Evolutionary conservation across 345 rosid species (phyloP).

Genomic region (Microcos paniculata): DNA sequence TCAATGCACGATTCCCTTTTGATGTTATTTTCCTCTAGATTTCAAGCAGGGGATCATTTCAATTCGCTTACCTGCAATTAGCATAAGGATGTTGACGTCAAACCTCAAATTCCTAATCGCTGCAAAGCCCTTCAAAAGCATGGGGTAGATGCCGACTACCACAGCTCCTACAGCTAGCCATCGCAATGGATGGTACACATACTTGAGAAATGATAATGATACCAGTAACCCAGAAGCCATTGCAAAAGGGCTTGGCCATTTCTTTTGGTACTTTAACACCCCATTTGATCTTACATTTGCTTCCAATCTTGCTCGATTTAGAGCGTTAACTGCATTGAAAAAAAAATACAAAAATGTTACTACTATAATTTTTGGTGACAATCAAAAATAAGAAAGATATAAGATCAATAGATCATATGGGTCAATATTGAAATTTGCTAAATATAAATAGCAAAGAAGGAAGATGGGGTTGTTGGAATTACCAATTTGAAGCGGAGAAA

Average conservation of each 20-base stretch:
- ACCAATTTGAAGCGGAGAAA: constrained; percentile 82
- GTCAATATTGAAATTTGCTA: too few species aligned
- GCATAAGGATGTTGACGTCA: constrained; percentile 68
- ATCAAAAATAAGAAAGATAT: too few species aligned
- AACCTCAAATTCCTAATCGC: constrained; percentile 49
- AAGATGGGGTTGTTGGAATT: neutral
- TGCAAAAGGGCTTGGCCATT: constrained; percentile 90
- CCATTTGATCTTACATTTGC: constrained; percentile 74
- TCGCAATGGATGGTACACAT: constrained; percentile 49
- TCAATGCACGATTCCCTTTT: too few species aligned
- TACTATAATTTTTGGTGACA: too few species aligned
- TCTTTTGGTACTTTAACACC: constrained; percentile 43
- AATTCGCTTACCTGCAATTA: constrained; percentile 91
- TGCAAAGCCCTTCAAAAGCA: constrained; percentile 46
- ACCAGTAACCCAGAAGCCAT: constrained; percentile 59
- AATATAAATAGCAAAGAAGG: neutral
- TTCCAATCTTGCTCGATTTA: constrained; percentile 79
- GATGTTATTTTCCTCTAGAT: too few species aligned
- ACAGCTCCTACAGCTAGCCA: constrained; percentile 84
- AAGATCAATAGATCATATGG: too few species aligned
- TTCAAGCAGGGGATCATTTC: too few species aligned
- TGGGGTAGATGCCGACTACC: constrained; percentile 56
- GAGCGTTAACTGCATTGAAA: constrained; percentile 70
- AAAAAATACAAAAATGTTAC: too few species aligned
- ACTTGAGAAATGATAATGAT: constrained; percentile 54